phyloP scores from a whole-genome alignment of 768 basidiomycete genomes.

The Amanita muscaria region DNA sequence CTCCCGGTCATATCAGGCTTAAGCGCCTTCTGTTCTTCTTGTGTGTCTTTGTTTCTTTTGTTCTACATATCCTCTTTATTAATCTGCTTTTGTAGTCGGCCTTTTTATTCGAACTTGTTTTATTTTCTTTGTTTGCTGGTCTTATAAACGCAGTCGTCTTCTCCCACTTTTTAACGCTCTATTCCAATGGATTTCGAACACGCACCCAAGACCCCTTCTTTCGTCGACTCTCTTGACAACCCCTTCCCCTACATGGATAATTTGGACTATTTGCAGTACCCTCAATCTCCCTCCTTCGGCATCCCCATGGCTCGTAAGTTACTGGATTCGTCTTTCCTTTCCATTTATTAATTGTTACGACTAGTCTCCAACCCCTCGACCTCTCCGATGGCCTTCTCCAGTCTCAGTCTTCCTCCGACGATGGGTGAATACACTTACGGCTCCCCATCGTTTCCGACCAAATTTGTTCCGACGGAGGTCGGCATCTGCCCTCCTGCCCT shows the following conservation, averaged over 20 bases:
- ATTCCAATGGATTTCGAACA: conserved; percentile 41
- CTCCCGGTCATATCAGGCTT: conserved; percentile 14
- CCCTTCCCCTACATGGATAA: conserved; percentile 43
- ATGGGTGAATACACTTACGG: conserved; percentile 52
- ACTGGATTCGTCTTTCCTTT: not conserved
- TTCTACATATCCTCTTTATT: not conserved
- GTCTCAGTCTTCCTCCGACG: conserved; percentile 46
- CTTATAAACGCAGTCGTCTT: conserved; percentile 9
- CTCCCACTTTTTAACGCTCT: conserved; percentile 24
- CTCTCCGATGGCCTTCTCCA: conserved; percentile 56
- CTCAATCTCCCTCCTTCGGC: conserved; percentile 48
- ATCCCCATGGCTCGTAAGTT: conserved; percentile 59
- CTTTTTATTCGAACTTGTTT: conserved; percentile 18
- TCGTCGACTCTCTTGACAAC: conserved; percentile 37
- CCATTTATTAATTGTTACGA: conserved; percentile 11
- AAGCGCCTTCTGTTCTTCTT: conserved; percentile 12
- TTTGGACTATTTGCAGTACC: conserved; percentile 62
- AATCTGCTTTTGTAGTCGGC: conserved; percentile 13
- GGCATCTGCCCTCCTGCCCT: conserved; percentile 67
- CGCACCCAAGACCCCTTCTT: conserved; percentile 35
- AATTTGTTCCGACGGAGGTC: conserved; percentile 58
- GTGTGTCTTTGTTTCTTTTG: conserved; percentile 3
- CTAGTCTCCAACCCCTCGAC: conserved; percentile 48
- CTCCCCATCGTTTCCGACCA: conserved; percentile 36
- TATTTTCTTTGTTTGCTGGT: conserved; percentile 12